phyloP scores from a whole-genome alignment of 768 basidiomycete genomes.

The Sarcodon aspratus region DNA sequence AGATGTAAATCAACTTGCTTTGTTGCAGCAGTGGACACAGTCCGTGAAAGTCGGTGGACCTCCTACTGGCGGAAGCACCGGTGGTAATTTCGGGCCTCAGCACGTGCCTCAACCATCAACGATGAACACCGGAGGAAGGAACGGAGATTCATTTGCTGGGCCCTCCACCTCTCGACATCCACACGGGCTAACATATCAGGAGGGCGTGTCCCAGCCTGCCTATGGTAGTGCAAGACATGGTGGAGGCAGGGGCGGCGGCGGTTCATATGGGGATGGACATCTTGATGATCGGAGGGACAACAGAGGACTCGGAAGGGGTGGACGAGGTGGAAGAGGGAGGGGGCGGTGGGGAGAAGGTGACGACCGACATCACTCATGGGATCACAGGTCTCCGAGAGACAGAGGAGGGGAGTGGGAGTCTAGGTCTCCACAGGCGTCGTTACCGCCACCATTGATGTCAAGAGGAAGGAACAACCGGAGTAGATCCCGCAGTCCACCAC shows the following conservation, averaged over 20 bases:
- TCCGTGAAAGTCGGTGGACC: constrained; percentile 27
- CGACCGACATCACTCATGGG: neutral
- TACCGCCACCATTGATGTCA: constrained; percentile 18
- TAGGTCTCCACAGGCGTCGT: neutral
- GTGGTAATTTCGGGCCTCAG: too few species aligned
- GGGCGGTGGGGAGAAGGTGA: neutral
- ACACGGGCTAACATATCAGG: too few species aligned
- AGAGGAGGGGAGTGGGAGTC: neutral
- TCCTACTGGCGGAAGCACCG: too few species aligned
- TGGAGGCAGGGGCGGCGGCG: too few species aligned
- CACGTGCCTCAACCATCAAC: too few species aligned
- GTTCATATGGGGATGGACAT: neutral
- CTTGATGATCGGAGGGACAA: neutral
- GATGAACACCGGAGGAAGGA: too few species aligned
- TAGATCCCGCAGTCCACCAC: constrained; percentile 64
- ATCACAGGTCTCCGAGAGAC: neutral
- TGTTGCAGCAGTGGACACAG: constrained; percentile 69
- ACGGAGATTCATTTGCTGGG: too few species aligned
- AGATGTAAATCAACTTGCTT: constrained; percentile 49
- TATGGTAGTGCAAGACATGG: too few species aligned
- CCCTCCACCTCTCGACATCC: too few species aligned
- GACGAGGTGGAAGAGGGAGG: neutral
- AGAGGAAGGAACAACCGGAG: constrained; percentile 29
- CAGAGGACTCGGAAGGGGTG: neutral
- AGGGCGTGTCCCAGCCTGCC: too few species aligned